phyloP scores from a whole-genome alignment of 2,329 filamentous ascomycete genomes.

The Epichloe aotearoae region DNA sequence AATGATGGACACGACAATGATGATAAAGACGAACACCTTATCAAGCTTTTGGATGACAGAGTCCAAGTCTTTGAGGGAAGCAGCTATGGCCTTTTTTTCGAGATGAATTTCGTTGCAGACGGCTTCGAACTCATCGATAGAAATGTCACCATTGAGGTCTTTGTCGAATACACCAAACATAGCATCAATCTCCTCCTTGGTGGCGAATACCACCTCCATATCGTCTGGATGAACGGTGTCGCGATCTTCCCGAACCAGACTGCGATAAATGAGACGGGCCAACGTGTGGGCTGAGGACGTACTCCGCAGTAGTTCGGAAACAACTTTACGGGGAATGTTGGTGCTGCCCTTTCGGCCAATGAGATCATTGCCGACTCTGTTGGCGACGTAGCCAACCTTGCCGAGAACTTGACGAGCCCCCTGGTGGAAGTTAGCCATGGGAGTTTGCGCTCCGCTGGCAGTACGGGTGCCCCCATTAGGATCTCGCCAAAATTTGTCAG shows the following conservation, averaged over 20 bases:
- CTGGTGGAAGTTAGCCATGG: conserved; percentile 57
- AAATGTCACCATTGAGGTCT: conserved; percentile 92
- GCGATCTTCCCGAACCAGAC: conserved; percentile 60
- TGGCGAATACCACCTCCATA: conserved; percentile 63
- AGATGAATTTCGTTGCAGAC: conserved; percentile 90
- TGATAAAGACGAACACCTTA: conserved; percentile 77
- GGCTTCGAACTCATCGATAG: conserved; percentile 84
- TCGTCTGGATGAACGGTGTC: conserved; percentile 72
- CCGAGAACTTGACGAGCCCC: conserved; percentile 64
- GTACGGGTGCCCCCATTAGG: conserved; percentile 17
- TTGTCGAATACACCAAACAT: conserved; percentile 92
- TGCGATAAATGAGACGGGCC: conserved; percentile 77
- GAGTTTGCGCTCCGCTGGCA: conserved; percentile 55
- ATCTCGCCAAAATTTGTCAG: conserved; percentile 36
- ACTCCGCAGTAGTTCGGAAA: conserved; percentile 61
- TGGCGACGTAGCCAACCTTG: conserved; percentile 75
- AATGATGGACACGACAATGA: conserved; percentile 65
- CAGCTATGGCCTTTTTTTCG: conserved; percentile 89
- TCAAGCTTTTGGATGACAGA: conserved; percentile 86
- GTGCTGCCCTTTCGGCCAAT: conserved; percentile 62
- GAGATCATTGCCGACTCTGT: conserved; percentile 79
- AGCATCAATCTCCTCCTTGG: conserved; percentile 73
- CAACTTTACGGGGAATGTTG: conserved; percentile 72
- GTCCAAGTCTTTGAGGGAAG: conserved; percentile 87
- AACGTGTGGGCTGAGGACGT: conserved; percentile 68